These are phyloP conservation scores for Westerdykella ornata DNA, from an alignment of 2,329 filamentous ascomycete genomes.

Conservation along the genomic window DNA sequence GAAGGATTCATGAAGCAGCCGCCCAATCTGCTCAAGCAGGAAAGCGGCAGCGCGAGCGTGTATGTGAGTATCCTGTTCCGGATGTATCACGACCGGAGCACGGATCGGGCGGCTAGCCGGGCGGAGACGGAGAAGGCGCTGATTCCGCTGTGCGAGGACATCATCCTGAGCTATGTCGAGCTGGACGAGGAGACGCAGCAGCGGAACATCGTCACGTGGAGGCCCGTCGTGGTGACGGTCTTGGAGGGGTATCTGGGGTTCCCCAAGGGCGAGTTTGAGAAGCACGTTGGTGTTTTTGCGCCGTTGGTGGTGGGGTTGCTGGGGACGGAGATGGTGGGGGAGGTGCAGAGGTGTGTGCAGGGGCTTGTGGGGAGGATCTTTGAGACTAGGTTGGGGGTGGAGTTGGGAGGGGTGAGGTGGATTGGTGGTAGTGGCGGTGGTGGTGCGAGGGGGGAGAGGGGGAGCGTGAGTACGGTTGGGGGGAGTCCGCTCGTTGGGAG, in stretches of 20 bases:
- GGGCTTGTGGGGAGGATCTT: constrained; percentile 74
- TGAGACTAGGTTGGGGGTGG: constrained; percentile 44
- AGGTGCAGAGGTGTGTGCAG: constrained; percentile 72
- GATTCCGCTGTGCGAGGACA: constrained; percentile 90
- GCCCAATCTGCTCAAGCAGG: constrained; percentile 94
- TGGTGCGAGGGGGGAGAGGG: constrained; percentile 7
- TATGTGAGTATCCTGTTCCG: constrained; percentile 94
- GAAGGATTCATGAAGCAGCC: constrained; percentile 99
- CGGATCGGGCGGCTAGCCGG: constrained; percentile 72
- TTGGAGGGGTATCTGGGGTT: constrained; percentile 88
- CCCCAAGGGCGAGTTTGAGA: constrained; percentile 69
- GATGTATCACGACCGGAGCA: constrained; percentile 89
- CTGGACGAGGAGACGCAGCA: constrained; percentile 96
- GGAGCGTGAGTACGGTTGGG: constrained; percentile 12
- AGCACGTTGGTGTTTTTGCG: constrained; percentile 77
- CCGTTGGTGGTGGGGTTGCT: constrained; percentile 78
- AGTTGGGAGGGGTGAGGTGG: constrained; percentile 20
- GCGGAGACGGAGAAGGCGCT: constrained; percentile 83
- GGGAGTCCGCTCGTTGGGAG: constrained; percentile 14
- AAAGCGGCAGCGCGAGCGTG: constrained; percentile 83
- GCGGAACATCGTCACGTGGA: constrained; percentile 93
- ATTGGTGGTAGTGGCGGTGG: constrained; percentile 2
- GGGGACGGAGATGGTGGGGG: constrained; percentile 69
- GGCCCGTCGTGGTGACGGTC: constrained; percentile 93
- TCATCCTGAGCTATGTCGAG: constrained; percentile 74